phyloP scores from a whole-genome alignment of 768 basidiomycete genomes.

The Lentinula edodes region DNA sequence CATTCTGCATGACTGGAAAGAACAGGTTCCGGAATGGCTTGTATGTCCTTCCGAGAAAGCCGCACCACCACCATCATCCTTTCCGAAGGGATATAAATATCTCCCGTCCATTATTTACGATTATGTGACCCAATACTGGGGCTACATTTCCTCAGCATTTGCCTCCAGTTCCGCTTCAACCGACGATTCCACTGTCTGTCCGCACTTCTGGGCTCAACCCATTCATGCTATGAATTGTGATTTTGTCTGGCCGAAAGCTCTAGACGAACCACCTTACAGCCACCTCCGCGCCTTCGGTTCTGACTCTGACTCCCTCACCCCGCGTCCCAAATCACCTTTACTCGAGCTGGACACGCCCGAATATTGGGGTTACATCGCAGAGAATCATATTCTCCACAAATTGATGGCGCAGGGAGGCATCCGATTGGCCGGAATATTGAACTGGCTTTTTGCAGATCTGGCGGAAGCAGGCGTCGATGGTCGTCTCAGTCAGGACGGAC shows the following conservation, averaged over 20 bases:
- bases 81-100: constrained; percentile 5
- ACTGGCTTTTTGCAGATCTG: constrained; percentile 56
- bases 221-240: constrained; percentile 79
- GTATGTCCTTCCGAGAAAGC: constrained; percentile 41
- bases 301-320: constrained; percentile 8
- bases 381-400: constrained; percentile 71
- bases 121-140: constrained; percentile 10
- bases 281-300: constrained; percentile 9
- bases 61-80: constrained; percentile 1
- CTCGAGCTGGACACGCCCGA: constrained; percentile 78
- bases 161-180: neutral
- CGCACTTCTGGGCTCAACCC: constrained; percentile 71
- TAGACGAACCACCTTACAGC: constrained; percentile 47
- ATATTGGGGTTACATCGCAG: constrained; percentile 66
- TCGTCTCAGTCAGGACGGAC: neutral
- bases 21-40: constrained; percentile 61
- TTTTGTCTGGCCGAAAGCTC: constrained; percentile 69
- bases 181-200: constrained; percentile 64
- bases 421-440: constrained; percentile 78
- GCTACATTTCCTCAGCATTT: neutral
- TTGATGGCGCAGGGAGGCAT: constrained; percentile 80
- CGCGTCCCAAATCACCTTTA: constrained; percentile 20
- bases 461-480: neutral
- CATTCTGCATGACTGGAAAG: constrained; percentile 59
- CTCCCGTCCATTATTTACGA: neutral